Base-by-base conservation (phyloP, 805 yeast genomes). In the Saturnispora sekii region DNA sequence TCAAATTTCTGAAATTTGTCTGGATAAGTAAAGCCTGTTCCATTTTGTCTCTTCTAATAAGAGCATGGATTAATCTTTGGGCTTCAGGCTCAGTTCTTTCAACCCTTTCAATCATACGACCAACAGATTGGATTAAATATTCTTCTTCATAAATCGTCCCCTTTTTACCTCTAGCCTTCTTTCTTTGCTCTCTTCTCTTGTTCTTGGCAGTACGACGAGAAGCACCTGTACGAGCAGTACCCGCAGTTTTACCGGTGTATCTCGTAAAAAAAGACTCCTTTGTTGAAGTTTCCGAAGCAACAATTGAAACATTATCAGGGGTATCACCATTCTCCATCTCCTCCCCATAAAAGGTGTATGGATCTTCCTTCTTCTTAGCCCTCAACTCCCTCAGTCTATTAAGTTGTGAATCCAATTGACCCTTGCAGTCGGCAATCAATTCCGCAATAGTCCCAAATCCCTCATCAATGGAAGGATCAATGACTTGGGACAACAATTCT, bases 131-230 rank as follows among this genome's bases (percentile, higher is more conserved):
- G 40, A 93, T 81, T 46, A 93, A 74, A 62, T 93, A 93, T 61
- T 93, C 97, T 61, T 93, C 98, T 63, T 93, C 99, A 58, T 93
- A 93, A 16, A 93, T 84, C 6, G 97, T 90, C 39, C 97, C 97
- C 67, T 93, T 93, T 69, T 94, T 87, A 48, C 99, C 99, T 55
- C 95, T 78, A 2, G 98, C 99, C 48, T 79, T 76, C 67, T 93
- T 93, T 56, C 98, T 77, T 60, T 90, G 98, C 64, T 90, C 97
- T 53, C 98, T 77, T 61, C 96, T 84, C 52, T 81, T 77, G 63
- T 93, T 93, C 66, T 93, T 93, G 6, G 94, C 76, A 0, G 98
- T 89, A 57, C 83, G 76, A 63, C 99, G 76, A 0, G 96, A 81
- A 2, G 93, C 97, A 28, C 97, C 97, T 0, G 98, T 93, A 59